Conservation (phyloP, 73 alveolate species). For the Paramecium primaurelia region DNA sequence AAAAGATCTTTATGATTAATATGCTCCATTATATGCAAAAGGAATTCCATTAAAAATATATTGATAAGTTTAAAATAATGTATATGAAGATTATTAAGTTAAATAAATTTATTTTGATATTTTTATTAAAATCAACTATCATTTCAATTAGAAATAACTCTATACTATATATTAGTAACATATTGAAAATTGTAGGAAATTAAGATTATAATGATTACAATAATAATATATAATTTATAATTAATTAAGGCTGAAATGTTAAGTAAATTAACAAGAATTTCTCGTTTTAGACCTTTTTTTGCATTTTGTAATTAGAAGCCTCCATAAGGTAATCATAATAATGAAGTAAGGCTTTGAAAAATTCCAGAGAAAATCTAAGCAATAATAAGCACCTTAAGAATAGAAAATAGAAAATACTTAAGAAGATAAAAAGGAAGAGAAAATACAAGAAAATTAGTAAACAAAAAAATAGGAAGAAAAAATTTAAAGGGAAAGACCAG, state of each 20-base stretch:
- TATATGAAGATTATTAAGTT: neutral
- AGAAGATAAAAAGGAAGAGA: neutral
- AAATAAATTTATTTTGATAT: neutral
- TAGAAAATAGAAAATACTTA: neutral
- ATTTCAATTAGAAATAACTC: neutral
- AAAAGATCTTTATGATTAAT: constrained; percentile 36
- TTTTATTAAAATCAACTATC: too few species aligned
- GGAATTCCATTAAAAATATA: neutral
- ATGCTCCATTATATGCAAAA: constrained; percentile 24
- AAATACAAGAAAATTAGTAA: neutral
- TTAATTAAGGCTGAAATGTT: neutral
- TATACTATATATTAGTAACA: neutral
- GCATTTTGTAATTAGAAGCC: constrained; percentile 23
- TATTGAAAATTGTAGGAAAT: neutral
- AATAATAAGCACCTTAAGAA: neutral
- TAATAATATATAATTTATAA: neutral
- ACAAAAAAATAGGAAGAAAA: neutral
- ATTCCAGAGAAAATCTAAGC: neutral
- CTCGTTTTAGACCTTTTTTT: neutral
- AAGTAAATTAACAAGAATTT: neutral
- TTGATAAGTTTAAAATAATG: neutral
- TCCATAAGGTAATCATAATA: constrained; percentile 20
- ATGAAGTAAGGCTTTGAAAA: constrained; percentile 8
- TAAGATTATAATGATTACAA: neutral
- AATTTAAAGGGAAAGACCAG: neutral